These are phyloP conservation scores for Cladosporium phlei DNA, from an alignment of 2,329 filamentous ascomycete genomes.

Conservation along the genomic window DNA sequence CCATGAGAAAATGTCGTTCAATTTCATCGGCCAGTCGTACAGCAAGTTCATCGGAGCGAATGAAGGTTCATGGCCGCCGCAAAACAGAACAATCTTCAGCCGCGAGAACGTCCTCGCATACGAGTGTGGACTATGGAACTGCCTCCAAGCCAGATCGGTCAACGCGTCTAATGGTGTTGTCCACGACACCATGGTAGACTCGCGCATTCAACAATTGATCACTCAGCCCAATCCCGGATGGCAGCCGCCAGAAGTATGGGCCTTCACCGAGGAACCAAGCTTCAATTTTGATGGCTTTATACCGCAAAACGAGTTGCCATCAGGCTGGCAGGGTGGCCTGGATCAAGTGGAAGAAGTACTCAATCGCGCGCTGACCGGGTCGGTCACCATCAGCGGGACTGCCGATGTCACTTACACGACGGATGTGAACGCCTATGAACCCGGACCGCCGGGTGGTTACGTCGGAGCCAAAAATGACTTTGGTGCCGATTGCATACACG, in stretches of 20 bases:
- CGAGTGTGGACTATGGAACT: slow-evolving; percentile 10
- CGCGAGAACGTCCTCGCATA: not conserved
- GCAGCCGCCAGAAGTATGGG: no score
- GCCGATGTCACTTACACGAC: not conserved
- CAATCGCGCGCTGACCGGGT: not conserved
- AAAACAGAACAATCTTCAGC: not conserved
- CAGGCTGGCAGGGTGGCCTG: no score
- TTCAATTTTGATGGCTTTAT: slow-evolving; percentile 8
- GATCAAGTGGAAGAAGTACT: no score
- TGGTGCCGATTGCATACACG: slow-evolving; percentile 1
- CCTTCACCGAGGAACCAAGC: not conserved
- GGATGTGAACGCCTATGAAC: no score
- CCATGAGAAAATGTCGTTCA: not conserved
- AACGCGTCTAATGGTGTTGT: slow-evolving; percentile 7
- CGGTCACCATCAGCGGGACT: not conserved
- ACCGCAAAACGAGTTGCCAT: not conserved
- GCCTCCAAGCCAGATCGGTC: slow-evolving; percentile 2
- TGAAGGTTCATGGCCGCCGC: not conserved
- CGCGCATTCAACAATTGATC: no score
- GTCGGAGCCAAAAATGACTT: no score
- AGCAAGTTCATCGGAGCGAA: not conserved
- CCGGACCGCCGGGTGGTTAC: no score
- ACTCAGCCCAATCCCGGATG: no score
- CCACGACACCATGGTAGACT: not conserved
- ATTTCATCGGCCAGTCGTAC: slow-evolving; percentile 10